Evolutionary conservation across 2,329 filamentous ascomycete species (phyloP).

Genomic region (Ophiostoma pallidulum): DNA sequence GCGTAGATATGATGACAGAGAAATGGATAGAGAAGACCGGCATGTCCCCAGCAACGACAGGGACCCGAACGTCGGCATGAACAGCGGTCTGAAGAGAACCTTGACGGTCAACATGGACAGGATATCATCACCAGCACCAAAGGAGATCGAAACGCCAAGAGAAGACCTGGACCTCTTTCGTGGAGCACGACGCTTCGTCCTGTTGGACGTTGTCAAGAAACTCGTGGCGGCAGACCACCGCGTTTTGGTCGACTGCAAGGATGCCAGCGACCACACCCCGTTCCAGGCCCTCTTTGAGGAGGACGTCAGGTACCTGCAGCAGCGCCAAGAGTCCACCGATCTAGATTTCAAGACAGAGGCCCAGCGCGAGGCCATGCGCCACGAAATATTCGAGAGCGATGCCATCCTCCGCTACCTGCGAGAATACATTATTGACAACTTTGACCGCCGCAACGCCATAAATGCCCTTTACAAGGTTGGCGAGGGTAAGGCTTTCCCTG

Average conservation of each 20-base stretch:
- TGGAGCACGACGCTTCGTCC: not conserved
- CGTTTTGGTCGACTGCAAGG: conserved; percentile 3
- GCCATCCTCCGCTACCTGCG: conserved; percentile 2
- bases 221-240: not conserved
- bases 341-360: not conserved
- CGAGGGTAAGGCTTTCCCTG: not conserved
- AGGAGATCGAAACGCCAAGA: not conserved
- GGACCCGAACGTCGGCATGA: not conserved
- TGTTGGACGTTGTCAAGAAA: conserved; percentile 3
- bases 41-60: not conserved
- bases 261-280: conserved; percentile 3
- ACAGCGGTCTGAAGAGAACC: not conserved
- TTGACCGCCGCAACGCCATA: conserved; percentile 3
- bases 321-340: not conserved
- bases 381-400: conserved; percentile 4
- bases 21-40: not conserved
- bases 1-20: too few relatives aligned
- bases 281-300: conserved; percentile 7
- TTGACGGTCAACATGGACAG: not conserved
- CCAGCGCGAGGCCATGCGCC: not conserved
- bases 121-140: not conserved
- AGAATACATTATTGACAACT: conserved; percentile 5
- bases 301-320: too few relatives aligned
- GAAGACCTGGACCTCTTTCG: not conserved
- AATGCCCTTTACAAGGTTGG: conserved; percentile 8